These are phyloP conservation scores for Rickenella mellea DNA, from an alignment of 768 basidiomycete species.

Conservation along the genomic window DNA sequence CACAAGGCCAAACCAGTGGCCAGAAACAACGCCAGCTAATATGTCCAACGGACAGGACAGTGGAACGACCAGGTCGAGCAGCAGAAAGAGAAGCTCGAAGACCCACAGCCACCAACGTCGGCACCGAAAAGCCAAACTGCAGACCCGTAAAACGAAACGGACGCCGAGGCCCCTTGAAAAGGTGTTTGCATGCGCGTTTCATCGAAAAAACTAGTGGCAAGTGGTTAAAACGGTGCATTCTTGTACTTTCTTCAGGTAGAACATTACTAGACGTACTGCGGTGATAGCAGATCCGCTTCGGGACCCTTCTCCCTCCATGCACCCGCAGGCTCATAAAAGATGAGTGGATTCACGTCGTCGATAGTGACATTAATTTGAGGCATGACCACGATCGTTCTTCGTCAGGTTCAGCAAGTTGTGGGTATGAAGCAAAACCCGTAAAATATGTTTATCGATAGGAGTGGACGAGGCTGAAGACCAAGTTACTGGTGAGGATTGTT, in stretches of 20 bases:
- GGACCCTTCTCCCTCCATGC: slow-evolving; percentile 14
- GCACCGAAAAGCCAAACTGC: slow-evolving; percentile 41
- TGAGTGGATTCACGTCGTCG: slow-evolving; percentile 24
- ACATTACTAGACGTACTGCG: no score
- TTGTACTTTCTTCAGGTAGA: no score
- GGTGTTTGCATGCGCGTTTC: no score
- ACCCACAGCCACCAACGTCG: slow-evolving; percentile 36
- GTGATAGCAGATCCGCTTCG: no score
- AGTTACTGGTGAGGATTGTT: no score
- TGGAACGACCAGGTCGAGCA: slow-evolving; percentile 12
- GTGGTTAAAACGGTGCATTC: no score
- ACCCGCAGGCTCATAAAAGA: slow-evolving; percentile 15
- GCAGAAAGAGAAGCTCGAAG: slow-evolving; percentile 34
- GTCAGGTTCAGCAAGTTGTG: no score
- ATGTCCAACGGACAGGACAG: slow-evolving; percentile 22
- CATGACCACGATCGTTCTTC: no score
- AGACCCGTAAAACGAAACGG: slow-evolving; percentile 40
- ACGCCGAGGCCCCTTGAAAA: slow-evolving; percentile 25
- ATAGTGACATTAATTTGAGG: slow-evolving; percentile 20
- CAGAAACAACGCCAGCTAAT: slow-evolving; percentile 32
- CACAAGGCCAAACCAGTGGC: slow-evolving; percentile 21
- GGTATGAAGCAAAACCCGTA: no score
- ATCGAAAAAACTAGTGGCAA: no score
- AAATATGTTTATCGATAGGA: no score
- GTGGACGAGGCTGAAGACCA: no score